Base-by-base conservation (phyloP, 371 early-diverging fungal species). In the Massospora cicadina region DNA sequence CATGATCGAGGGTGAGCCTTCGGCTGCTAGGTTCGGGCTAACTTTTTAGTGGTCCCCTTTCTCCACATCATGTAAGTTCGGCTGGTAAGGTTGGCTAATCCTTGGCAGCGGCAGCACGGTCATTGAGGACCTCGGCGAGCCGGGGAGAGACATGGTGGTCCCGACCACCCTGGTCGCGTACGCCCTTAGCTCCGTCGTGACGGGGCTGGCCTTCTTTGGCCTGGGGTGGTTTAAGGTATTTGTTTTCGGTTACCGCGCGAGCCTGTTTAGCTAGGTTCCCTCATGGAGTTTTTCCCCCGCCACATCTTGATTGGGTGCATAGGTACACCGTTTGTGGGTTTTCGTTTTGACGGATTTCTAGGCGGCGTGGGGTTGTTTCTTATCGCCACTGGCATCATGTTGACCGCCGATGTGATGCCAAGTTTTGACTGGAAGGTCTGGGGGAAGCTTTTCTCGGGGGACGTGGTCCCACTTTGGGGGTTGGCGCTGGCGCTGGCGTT, bases 291-390 rank as follows among this genome's bases (percentile, higher is more conserved):
- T 75, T 97, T 97, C 71, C 97, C 97, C 2, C 79, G 97, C 1
- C 95, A 93, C 65, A 92, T 96, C 57, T 77, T 96, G 3, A 90
- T 96, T 17, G 97, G 95, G 17, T 91, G 91, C 67, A 96, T 96
- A 62, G 97, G 89, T 71, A 59, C 64, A 67, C 66, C 3, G 23
- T 27, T 12, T 27, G 10, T 5, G 28, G 5, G 25, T 17, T 55
- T 24, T 5, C 27, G 32, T 25, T 29, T 26, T 30, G 7, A n/a
- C 70, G 21, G 53, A 28, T 56, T 43, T 30, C 33, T 60, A 75
- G 77, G 86, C 58, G 94, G 94, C 33, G 91, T 93, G 2, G 95
- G 96, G 30, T 88, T 90, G 79, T 97, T 97, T 73, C 71, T 97
- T 68, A 67, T 95, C 21, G 79, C 85, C 60, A 97, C 98, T 0